Percentiles rank a stretch among this genome's conserved stretches.
phyloP scores from a whole-genome alignment of 371 early-diverging fungal species.

The Mortierella sp. region DNA sequence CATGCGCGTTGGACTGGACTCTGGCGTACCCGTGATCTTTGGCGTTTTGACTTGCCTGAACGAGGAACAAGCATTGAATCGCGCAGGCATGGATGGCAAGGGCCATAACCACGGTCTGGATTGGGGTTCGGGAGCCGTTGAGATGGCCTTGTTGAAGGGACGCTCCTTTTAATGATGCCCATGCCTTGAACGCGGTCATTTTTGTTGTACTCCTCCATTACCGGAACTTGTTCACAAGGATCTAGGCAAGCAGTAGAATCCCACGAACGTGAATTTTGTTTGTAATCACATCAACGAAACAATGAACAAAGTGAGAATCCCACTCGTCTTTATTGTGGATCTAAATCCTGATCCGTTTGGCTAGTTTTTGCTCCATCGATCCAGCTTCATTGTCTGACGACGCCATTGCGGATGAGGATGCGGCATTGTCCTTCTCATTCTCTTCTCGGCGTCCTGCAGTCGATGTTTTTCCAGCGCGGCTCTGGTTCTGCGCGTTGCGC shows the following conservation, averaged over 20 bases:
- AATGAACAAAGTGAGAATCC: neutral
- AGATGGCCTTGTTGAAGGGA: conserved; percentile 81
- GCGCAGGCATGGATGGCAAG: conserved; percentile 33
- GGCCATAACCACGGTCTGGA: conserved; percentile 83
- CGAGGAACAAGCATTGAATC: conserved; percentile 90
- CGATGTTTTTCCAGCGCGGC: conserved; percentile 2
- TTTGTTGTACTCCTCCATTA: no score
- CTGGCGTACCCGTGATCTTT: conserved; percentile 91
- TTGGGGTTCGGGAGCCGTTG: conserved; percentile 98
- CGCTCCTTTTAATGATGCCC: conserved; percentile 58
- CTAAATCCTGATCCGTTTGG: conserved; percentile 23
- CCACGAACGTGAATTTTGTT: no score
- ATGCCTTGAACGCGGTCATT: no score
- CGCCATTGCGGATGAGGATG: neutral
- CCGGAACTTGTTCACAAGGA: no score
- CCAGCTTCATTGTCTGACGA: conserved; percentile 3
- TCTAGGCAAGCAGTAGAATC: no score
- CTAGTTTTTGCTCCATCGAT: conserved; percentile 11
- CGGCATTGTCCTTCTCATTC: conserved; percentile 21
- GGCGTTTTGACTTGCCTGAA: conserved; percentile 95
- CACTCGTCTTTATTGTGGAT: neutral
- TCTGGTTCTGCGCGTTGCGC: conserved; percentile 18
- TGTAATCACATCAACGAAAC: no score
- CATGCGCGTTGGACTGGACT: conserved; percentile 92
- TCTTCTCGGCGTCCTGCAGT: conserved; percentile 12